Conservation (phyloP, 2,329 filamentous ascomycete species). For the Colletotrichum trifolii region DNA sequence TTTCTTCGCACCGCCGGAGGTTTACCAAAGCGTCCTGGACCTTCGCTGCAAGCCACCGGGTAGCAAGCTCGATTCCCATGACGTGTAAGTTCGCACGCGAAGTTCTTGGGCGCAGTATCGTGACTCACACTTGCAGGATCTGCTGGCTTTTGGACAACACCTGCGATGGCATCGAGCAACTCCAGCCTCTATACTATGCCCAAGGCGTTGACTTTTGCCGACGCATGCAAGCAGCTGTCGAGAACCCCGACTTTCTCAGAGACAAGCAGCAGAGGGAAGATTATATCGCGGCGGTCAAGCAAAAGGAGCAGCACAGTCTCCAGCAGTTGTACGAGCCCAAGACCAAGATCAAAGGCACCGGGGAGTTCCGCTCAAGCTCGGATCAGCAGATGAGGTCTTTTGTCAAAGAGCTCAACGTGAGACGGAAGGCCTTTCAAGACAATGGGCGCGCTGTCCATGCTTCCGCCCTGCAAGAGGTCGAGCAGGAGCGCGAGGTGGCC, state of each 20-base stretch:
- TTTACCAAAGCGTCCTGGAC: constrained; percentile 70
- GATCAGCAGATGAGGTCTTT: constrained; percentile 40
- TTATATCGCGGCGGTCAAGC: constrained; percentile 56
- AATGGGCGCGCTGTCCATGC: constrained; percentile 56
- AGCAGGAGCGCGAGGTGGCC: constrained; percentile 69
- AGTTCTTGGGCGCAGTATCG: too few species aligned
- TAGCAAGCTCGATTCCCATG: constrained; percentile 53
- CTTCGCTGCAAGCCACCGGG: constrained; percentile 44
- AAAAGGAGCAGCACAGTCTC: constrained; percentile 67
- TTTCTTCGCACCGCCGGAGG: constrained; percentile 69
- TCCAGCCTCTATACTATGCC: constrained; percentile 67
- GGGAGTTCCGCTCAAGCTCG: constrained; percentile 34
- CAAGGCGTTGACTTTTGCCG: constrained; percentile 72
- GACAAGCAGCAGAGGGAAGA: constrained; percentile 45
- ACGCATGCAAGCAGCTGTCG: constrained; percentile 60
- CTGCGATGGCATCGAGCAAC: constrained; percentile 67
- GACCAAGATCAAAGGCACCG: constrained; percentile 35
- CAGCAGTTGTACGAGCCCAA: constrained; percentile 65
- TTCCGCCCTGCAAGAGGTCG: constrained; percentile 69
- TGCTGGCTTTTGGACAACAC: constrained; percentile 74
- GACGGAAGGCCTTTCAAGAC: constrained; percentile 45
- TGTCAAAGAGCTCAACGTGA: constrained; percentile 46
- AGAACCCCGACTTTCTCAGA: constrained; percentile 54
- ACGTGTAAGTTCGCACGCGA: constrained; percentile 51
- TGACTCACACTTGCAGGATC: constrained; percentile 14